phyloP scores from a whole-genome alignment of 225 moss, liverwort and hornwort species.

The Bryoerythrophyllum caledonicum region DNA sequence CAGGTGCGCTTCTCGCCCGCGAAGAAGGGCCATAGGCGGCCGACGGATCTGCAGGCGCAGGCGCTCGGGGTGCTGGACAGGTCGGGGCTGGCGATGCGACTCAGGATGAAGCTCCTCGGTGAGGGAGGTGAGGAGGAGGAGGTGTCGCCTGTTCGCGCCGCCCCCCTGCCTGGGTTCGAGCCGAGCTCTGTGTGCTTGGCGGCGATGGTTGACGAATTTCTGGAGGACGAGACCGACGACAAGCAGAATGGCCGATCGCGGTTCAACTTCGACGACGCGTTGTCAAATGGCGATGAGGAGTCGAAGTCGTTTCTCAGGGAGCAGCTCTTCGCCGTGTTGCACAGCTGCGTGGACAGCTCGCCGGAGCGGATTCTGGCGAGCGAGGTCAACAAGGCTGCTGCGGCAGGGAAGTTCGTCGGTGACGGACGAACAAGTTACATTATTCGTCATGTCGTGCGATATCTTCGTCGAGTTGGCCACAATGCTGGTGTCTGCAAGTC shows the following conservation, averaged over 20 bases:
- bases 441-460: constrained; percentile 44
- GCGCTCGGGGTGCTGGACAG: not conserved
- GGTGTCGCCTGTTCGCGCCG: not conserved
- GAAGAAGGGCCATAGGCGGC: constrained; percentile 32
- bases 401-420: constrained; percentile 9
- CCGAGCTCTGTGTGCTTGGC: constrained; percentile 71
- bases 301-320: constrained; percentile 29
- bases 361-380: constrained; percentile 39
- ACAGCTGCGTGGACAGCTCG: not conserved
- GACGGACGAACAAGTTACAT: not conserved
- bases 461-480: constrained; percentile 54
- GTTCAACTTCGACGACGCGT: constrained; percentile 47
- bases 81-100: constrained; percentile 28
- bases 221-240: constrained; percentile 43
- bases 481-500: constrained; percentile 82
- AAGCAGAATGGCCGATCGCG: constrained; percentile 57
- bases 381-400: constrained; percentile 33
- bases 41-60: constrained; percentile 15
- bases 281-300: constrained; percentile 37
- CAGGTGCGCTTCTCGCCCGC: constrained; percentile 30
- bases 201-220: constrained; percentile 82
- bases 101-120: constrained; percentile 41
- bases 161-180: constrained; percentile 44
- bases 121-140: constrained; percentile 22
- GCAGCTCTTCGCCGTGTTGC: constrained; percentile 42